These are phyloP conservation scores for Nakazawaea sp. DNA, from an alignment of 805 yeast genomes.

Conservation along the genomic window DNA sequence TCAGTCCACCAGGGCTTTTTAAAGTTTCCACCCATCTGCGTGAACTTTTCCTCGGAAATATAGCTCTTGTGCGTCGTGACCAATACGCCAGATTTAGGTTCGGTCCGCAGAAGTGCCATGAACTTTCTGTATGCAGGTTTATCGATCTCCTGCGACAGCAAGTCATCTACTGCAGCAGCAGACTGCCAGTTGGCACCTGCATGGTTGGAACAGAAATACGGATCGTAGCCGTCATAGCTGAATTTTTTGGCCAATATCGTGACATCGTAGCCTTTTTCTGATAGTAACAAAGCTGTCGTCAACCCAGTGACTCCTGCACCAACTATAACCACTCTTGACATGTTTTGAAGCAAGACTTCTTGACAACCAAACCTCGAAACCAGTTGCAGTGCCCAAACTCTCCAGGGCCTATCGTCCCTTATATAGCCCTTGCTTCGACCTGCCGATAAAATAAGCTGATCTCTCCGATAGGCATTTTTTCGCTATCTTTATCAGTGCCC, in stretches of 20 bases:
- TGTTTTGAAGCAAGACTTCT: too few relatives aligned
- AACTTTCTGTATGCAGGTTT: conserved; percentile 41
- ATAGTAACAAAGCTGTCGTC: conserved; percentile 39
- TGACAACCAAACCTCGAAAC: too few relatives aligned
- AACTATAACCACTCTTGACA: conserved; percentile 18
- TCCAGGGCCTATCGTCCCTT: too few relatives aligned
- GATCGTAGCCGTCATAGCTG: conserved; percentile 19
- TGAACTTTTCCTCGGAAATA: conserved; percentile 15
- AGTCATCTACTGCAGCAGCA: conserved; percentile 38
- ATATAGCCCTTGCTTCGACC: too few relatives aligned
- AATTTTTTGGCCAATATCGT: conserved; percentile 36
- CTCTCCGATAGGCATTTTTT: too few relatives aligned
- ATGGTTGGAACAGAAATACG: conserved; percentile 50
- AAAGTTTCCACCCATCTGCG: conserved; percentile 10
- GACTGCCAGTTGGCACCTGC: conserved; percentile 74
- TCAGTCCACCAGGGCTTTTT: conserved; percentile 43
- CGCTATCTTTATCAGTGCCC: too few relatives aligned
- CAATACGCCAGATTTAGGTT: conserved; percentile 45
- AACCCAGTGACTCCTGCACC: conserved; percentile 54
- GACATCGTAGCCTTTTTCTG: conserved; percentile 33
- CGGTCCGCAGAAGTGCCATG: conserved; percentile 34
- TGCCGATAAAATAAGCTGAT: too few relatives aligned
- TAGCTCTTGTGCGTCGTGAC: conserved; percentile 15
- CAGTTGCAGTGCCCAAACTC: too few relatives aligned
- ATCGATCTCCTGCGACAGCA: conserved; percentile 32